Conservation (phyloP, 345 rosid species). For the Aquilaria sinensis region DNA sequence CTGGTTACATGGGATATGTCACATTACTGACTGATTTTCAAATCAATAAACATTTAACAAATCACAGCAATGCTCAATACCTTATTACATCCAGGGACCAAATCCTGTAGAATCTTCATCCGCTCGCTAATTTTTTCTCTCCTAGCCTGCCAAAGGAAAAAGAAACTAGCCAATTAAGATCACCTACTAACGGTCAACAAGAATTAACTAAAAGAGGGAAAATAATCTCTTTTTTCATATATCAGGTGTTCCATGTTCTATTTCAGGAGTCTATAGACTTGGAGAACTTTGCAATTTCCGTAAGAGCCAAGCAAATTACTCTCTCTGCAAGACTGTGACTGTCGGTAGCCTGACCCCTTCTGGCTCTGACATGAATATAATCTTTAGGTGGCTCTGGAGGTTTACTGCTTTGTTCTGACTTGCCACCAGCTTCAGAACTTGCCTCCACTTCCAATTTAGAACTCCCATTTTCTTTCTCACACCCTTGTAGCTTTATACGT, state of each 20-base stretch:
- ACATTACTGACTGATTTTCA: neutral
- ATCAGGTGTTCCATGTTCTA: neutral
- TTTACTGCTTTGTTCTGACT: constrained; percentile 44
- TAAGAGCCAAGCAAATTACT: constrained; percentile 38
- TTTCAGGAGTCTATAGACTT: neutral
- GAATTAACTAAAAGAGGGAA: too few species aligned
- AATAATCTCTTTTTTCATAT: too few species aligned
- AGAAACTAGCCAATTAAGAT: neutral
- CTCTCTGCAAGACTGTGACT: constrained; percentile 98
- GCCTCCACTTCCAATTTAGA: constrained; percentile 60
- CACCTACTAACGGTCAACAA: too few species aligned
- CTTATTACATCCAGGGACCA: constrained; percentile 95
- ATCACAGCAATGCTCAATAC: constrained; percentile 21
- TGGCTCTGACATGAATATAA: constrained; percentile 91
- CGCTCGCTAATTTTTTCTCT: constrained; percentile 95
- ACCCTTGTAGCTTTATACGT: constrained; percentile 37
- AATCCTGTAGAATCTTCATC: constrained; percentile 94
- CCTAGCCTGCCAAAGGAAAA: constrained; percentile 59
- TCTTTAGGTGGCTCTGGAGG: constrained; percentile 81
- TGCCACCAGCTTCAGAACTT: constrained; percentile 53
- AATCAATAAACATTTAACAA: neutral
- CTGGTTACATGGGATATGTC: constrained; percentile 27
- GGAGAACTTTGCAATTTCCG: neutral
- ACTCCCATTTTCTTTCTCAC: constrained; percentile 42
- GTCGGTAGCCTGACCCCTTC: constrained; percentile 98